A percentile compares a stretch with the other conserved stretches of the same genome.
These are phyloP conservation scores for Pseudogymnoascus sp. DNA, from an alignment of 2,329 filamentous ascomycete species.

Conservation along the genomic window DNA sequence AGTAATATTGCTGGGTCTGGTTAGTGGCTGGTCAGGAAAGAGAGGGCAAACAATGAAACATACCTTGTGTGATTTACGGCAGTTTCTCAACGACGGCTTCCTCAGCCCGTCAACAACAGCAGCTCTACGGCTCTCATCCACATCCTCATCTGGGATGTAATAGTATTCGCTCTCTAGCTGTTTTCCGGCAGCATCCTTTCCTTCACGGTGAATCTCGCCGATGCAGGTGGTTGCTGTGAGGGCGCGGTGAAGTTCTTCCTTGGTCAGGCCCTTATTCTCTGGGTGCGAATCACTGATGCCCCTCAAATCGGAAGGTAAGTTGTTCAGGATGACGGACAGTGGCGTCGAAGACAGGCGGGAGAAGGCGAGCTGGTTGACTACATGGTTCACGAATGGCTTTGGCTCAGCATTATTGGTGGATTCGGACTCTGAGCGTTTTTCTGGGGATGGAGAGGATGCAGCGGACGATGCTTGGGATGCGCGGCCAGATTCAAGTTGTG, in stretches of 20 bases:
- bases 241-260: slow-evolving; percentile 59
- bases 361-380: slow-evolving; percentile 91
- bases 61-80: slow-evolving; percentile 97
- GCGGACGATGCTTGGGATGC: slow-evolving; percentile 23
- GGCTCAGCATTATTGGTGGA: slow-evolving; percentile 34
- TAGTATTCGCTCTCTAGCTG: slow-evolving; percentile 94
- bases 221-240: slow-evolving; percentile 72
- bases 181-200: slow-evolving; percentile 94
- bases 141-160: slow-evolving; percentile 83
- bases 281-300: slow-evolving; percentile 25
- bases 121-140: slow-evolving; percentile 67
- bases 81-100: slow-evolving; percentile 82
- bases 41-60: slow-evolving; percentile 25
- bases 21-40: slow-evolving; percentile 2
- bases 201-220: slow-evolving; percentile 80
- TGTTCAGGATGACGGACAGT: slow-evolving; percentile 78
- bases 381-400: slow-evolving; percentile 64
- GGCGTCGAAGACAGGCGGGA: slow-evolving; percentile 88
- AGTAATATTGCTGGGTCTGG: slow-evolving; percentile 56
- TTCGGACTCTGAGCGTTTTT: slow-evolving; percentile 21
- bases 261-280: slow-evolving; percentile 43
- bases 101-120: slow-evolving; percentile 79
- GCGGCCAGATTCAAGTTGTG: slow-evolving; percentile 18
- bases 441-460: slow-evolving; percentile 16
- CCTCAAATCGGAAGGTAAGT: slow-evolving; percentile 65